phyloP scores from a whole-genome alignment of 257 asterid species.

The Mitragyna speciosa region DNA sequence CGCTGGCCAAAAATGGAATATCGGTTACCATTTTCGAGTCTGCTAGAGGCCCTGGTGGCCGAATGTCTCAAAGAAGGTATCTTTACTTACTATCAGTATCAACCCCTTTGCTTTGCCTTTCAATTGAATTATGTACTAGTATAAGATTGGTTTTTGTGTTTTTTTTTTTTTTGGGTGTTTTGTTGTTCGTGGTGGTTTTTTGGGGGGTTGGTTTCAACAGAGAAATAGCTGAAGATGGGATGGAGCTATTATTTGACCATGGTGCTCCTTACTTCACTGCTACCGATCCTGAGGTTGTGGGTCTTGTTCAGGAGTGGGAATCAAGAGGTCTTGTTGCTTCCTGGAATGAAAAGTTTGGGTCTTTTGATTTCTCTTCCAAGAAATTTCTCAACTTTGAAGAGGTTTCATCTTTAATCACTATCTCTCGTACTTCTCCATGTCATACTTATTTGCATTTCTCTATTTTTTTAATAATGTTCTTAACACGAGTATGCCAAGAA shows the following conservation, averaged over 20 bases:
- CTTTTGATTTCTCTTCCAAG: conserved; percentile 66
- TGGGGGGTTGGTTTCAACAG: conserved; percentile 26
- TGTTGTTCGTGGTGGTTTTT: background rate
- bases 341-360: conserved; percentile 79
- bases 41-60: conserved; percentile 93
- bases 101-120: background rate
- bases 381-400: conserved; percentile 49
- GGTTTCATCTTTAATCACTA: conserved; percentile 23
- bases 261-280: conserved; percentile 80
- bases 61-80: conserved; percentile 90
- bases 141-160: no score
- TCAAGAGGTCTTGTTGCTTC: conserved; percentile 72
- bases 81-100: background rate
- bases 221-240: conserved; percentile 73
- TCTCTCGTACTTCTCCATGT: background rate
- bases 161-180: background rate
- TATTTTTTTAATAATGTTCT: background rate
- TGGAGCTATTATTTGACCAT: conserved; percentile 73
- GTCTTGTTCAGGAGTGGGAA: conserved; percentile 70
- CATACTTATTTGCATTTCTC: background rate
- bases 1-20: conserved; percentile 71
- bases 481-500: background rate
- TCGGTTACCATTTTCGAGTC: conserved; percentile 83
- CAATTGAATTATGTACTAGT: no score
- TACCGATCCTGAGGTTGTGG: conserved; percentile 56